Conservation (phyloP, 164 flowering plant genomes). For the Hamamelis virginiana region DNA sequence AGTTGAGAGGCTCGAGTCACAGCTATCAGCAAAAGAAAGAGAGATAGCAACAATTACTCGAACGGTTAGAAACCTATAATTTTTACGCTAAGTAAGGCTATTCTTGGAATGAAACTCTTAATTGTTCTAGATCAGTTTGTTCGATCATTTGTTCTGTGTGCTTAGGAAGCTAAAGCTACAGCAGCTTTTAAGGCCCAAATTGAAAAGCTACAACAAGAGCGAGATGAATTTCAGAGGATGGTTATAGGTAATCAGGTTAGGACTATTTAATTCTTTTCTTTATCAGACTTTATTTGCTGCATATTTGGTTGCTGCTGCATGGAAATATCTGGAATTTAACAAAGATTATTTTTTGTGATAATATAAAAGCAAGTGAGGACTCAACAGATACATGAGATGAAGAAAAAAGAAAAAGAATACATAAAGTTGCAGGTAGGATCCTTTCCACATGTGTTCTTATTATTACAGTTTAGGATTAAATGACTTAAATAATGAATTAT, state of each 20-base stretch:
- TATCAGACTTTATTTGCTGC: not conserved
- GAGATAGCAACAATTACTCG: constrained; percentile 93
- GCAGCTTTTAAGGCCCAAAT: constrained; percentile 88
- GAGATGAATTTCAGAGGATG: constrained; percentile 98
- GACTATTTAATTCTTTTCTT: not conserved
- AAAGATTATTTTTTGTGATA: constrained; percentile 4
- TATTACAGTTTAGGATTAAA: not conserved
- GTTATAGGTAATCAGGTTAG: constrained; percentile 96
- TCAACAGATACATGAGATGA: constrained; percentile 96
- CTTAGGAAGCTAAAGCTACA: constrained; percentile 87
- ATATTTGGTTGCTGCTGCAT: not conserved
- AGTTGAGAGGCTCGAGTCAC: constrained; percentile 93
- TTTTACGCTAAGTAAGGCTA: not conserved
- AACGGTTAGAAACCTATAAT: constrained; percentile 41
- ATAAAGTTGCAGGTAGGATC: constrained; percentile 79
- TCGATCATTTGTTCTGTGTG: constrained; percentile 11
- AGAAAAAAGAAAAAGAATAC: constrained; percentile 98
- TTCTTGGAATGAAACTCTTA: not conserved
- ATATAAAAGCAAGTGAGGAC: constrained; percentile 85
- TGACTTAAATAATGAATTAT: not conserved
- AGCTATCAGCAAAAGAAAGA: constrained; percentile 79
- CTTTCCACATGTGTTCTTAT: not conserved
- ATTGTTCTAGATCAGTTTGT: not conserved
- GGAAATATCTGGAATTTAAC: not conserved
- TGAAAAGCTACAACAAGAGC: constrained; percentile 92